Conservation (phyloP, 805 yeast species). For the Lipomyces yamanashiensis region DNA sequence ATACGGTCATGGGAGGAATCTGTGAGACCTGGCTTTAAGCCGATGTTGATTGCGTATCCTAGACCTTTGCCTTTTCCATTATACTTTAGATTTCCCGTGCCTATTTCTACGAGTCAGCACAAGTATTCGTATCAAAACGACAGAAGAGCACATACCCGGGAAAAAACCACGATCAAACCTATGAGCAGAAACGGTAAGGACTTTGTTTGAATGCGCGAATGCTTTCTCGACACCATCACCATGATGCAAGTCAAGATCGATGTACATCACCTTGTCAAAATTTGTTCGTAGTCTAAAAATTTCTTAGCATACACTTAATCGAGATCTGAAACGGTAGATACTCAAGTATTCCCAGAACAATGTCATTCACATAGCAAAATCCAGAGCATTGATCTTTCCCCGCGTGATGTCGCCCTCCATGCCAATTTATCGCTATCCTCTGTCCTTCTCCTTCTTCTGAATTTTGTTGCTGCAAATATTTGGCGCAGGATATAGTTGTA, state of each 20-base stretch:
- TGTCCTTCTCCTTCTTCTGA: neutral
- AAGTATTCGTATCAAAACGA: neutral
- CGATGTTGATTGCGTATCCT: slow-evolving; percentile 56
- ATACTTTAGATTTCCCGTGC: slow-evolving; percentile 55
- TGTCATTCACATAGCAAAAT: slow-evolving; percentile 84
- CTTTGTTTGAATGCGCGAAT: slow-evolving; percentile 58
- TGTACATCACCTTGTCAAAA: slow-evolving; percentile 57
- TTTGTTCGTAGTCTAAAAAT: slow-evolving; percentile 49
- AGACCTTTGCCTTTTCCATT: slow-evolving; percentile 48
- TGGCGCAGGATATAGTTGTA: slow-evolving; percentile 59
- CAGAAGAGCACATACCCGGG: slow-evolving; percentile 54
- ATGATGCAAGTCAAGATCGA: slow-evolving; percentile 78
- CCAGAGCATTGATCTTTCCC: slow-evolving; percentile 88
- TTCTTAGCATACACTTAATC: neutral
- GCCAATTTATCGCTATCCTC: slow-evolving; percentile 66
- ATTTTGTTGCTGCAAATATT: slow-evolving; percentile 41
- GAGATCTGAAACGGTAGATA: slow-evolving; percentile 1
- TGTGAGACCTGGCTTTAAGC: slow-evolving; percentile 59
- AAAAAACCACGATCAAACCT: slow-evolving; percentile 68
- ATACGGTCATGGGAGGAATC: slow-evolving; percentile 52
- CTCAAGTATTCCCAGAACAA: slow-evolving; percentile 59
- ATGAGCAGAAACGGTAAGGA: slow-evolving; percentile 68
- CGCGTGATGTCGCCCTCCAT: slow-evolving; percentile 90
- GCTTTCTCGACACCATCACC: slow-evolving; percentile 81
- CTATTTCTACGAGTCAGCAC: neutral